A percentile compares a stretch with the other conserved stretches of the same genome.
These are phyloP conservation scores for Salix koriyanagi DNA, from an alignment of 345 rosid genomes.

Conservation along the genomic window DNA sequence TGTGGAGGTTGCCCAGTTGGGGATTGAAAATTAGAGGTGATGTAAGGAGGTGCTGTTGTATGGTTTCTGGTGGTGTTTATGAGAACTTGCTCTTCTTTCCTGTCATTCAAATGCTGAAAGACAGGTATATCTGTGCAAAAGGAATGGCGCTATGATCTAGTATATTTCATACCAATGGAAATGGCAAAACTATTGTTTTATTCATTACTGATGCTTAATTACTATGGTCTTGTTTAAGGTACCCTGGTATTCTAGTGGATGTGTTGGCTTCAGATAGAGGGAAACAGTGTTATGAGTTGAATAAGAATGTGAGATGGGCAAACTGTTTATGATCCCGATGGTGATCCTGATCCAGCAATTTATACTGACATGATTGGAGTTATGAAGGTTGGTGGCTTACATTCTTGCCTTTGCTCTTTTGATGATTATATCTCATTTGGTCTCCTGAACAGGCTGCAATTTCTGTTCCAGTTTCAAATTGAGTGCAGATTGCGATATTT, in stretches of 20 bases:
- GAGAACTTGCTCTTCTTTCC: conserved; percentile 88
- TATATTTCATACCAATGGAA: background rate
- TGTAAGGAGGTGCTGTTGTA: conserved; percentile 82
- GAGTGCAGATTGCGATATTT: background rate
- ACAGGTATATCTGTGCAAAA: conserved; percentile 40
- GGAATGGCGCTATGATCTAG: background rate
- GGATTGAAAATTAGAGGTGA: conserved; percentile 85
- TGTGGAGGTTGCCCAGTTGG: conserved; percentile 74
- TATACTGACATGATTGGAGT: conserved; percentile 78
- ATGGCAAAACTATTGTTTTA: background rate
- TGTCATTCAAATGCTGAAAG: conserved; percentile 73
- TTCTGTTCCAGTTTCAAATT: background rate
- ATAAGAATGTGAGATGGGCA: conserved; percentile 96
- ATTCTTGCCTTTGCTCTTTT: background rate
- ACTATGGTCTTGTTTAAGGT: conserved; percentile 30
- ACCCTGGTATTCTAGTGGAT: conserved; percentile 90
- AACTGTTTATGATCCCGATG: conserved; percentile 77
- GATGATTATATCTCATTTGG: background rate
- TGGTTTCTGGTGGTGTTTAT: conserved; percentile 85
- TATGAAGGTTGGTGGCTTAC: conserved; percentile 51
- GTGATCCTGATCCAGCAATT: conserved; percentile 79
- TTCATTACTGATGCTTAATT: background rate
- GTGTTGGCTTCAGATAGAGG: conserved; percentile 71
- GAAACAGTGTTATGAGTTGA: conserved; percentile 81
- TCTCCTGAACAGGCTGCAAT: background rate